phyloP scores from a whole-genome alignment of 108 stramenopile genomes.

The Parietichytrium sp. region DNA sequence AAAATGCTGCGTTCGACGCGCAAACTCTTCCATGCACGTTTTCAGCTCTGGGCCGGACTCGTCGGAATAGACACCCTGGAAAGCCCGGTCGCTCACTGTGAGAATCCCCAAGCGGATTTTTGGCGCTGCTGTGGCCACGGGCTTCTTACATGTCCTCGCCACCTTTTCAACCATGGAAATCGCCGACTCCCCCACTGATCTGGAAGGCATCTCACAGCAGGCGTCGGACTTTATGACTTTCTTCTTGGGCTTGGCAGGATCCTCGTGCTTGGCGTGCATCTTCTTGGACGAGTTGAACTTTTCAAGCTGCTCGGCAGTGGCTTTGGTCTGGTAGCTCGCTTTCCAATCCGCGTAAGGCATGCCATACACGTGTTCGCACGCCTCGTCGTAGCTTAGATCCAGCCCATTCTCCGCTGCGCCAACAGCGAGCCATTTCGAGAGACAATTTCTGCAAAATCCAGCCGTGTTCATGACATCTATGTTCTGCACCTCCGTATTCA shows the following conservation, averaged over 20 bases:
- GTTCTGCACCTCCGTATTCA: constrained; percentile 50
- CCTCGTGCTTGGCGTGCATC: constrained; percentile 72
- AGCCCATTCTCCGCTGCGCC: constrained; percentile 68
- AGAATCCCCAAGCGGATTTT: constrained; percentile 69
- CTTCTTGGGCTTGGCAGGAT: neutral
- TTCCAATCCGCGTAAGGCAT: constrained; percentile 80
- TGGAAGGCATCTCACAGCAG: constrained; percentile 74
- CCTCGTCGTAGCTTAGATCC: constrained; percentile 76
- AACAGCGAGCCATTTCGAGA: constrained; percentile 71
- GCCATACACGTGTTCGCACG: constrained; percentile 77
- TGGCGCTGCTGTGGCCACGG: constrained; percentile 27
- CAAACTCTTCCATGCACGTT: constrained; percentile 48
- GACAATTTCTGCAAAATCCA: constrained; percentile 88
- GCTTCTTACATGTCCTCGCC: neutral
- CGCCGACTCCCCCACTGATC: neutral
- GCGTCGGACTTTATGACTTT: constrained; percentile 74
- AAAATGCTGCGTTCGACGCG: constrained; percentile 42
- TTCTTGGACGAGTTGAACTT: constrained; percentile 69
- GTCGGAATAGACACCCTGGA: constrained; percentile 69
- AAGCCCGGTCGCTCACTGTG: constrained; percentile 80
- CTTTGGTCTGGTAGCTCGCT: constrained; percentile 69
- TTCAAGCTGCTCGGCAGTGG: constrained; percentile 69
- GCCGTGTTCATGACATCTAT: constrained; percentile 83
- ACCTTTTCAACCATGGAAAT: neutral
- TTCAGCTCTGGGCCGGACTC: constrained; percentile 76